Evolutionary conservation across 352 stramenopile species (phyloP), one percentile per base, ranked within the genome.

Genomic region (Phytophthora hybrid): DNA sequence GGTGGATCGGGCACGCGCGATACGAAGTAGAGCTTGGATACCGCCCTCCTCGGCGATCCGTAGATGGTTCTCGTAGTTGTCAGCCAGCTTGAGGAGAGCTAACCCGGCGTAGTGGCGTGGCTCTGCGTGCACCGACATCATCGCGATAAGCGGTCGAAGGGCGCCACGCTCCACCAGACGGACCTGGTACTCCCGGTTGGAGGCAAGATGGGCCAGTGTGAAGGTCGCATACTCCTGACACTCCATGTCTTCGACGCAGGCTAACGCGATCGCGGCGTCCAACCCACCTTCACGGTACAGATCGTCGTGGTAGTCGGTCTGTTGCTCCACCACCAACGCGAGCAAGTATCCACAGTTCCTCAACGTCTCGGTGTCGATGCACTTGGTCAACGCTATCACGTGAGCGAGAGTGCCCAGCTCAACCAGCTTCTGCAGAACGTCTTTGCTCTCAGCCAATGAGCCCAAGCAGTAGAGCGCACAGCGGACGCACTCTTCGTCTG

Each of bases 1-100:
- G 0, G 93, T 98, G 3, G 88, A 93, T 19, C 95, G 90, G 46
- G 91, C 89, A 37, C 91, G 87, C 4, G 93, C 95, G 44, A 99
- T 92, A 34, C 94, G 88, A 16, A 99, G 68, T 14, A 99, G 81
- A 37, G 97, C 97, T 73, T 99, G 92, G 61, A 99, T 98, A 5
- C 97, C 97, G 41, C 97, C 97, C 75, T 98, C 95, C 67, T 98
- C 90, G 14, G 97, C 95, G 73, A 99, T 98, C 32, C 87, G 88
- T 49, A 99, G 63, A 74, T 99, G 97, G 79, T 98, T 99, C 74
- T 99, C 94, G 77, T 98, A 99, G 75, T 99, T 99, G 80, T 99
- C 97, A 13, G 97, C 96, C 44, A 99, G 87, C 76, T 99, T 99
- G 37, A 99, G 87, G n/a, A 99, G 82, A 51, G 97, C 97, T 13